Base-by-base conservation (phyloP, 768 basidiomycete genomes). In the Lactarius sanguifluus region DNA sequence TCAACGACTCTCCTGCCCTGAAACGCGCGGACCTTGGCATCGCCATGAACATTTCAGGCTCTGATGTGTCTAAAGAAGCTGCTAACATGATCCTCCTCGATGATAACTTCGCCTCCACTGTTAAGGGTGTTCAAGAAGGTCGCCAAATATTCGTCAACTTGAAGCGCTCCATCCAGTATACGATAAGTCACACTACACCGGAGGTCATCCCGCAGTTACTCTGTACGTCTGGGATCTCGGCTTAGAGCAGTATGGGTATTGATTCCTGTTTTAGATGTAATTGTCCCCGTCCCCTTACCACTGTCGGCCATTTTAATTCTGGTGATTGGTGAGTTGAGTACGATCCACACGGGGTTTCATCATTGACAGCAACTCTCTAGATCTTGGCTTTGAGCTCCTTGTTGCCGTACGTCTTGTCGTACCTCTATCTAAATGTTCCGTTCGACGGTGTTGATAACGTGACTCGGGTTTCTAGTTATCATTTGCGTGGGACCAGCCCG, bases 11-110 rank as follows among this genome's bases (percentile, higher is more conserved):
- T 1, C 87, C 87, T 30, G 88, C 88, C 10, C 76, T 89, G 34
- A 89, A 89, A 72, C 86, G 86, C 80, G 87, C 88, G 34, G 87
- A 88, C 69, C 79, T 89, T 28, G 88, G 88, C 36, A 89, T 89
- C 71, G 87, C 87, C 1, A 90, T 90, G 87, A 88, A 88, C 70
- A 85, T 88, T 41, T 88, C 87, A 30, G 88, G 87, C 40, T 88
- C 87, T 5, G 88, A 89, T 68, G 87, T 89, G 13, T 88, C 87
- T 1, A 89, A 90, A 71, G 87, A 89, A 74, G 87, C 88, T 3
- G 87, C 88, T 2, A 85, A 90, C 73, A 88, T 90, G 86, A 87
- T 90, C 71, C 77, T 89, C 16, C 80, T 88, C 5, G 86, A 85
- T 61, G 88, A 89, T 72, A 89, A 89, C 71, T 89, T 89, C 70